Percentiles rank a stretch among this genome's conserved stretches.
These are phyloP conservation scores for Diaporthe ampelina DNA, from an alignment of 2,329 filamentous ascomycete species.

Conservation along the genomic window DNA sequence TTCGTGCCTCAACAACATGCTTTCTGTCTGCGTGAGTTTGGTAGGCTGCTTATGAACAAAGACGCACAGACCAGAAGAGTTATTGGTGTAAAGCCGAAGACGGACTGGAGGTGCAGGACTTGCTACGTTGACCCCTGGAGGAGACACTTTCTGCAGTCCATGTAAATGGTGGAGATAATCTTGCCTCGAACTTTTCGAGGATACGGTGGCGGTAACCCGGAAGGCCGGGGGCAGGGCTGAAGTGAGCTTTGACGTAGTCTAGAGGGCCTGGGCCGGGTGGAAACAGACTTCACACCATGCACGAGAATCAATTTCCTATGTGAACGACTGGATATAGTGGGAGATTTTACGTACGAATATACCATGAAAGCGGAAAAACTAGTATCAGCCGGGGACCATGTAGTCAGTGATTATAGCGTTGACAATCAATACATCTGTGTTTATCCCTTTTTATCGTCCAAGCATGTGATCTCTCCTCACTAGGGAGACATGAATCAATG, in stretches of 20 bases:
- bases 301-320: background rate
- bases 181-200: background rate
- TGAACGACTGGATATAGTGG: background rate
- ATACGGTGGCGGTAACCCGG: no score
- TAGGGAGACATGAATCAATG: background rate
- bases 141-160: background rate
- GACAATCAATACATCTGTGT: background rate
- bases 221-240: background rate
- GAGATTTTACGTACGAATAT: no score
- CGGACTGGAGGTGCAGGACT: background rate
- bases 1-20: background rate
- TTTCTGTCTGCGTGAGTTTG: slow-evolving; percentile 14
- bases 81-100: background rate
- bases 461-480: background rate
- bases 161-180: no score
- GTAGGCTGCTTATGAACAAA: background rate
- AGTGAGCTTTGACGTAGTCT: background rate
- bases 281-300: background rate
- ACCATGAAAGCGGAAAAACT: background rate
- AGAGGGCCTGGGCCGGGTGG: background rate
- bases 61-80: background rate
- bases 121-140: slow-evolving; percentile 19
- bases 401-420: background rate
- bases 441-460: background rate
- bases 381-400: no score